phyloP scores from a whole-genome alignment of 805 yeast species.

The Yarrowia keelungensis region DNA sequence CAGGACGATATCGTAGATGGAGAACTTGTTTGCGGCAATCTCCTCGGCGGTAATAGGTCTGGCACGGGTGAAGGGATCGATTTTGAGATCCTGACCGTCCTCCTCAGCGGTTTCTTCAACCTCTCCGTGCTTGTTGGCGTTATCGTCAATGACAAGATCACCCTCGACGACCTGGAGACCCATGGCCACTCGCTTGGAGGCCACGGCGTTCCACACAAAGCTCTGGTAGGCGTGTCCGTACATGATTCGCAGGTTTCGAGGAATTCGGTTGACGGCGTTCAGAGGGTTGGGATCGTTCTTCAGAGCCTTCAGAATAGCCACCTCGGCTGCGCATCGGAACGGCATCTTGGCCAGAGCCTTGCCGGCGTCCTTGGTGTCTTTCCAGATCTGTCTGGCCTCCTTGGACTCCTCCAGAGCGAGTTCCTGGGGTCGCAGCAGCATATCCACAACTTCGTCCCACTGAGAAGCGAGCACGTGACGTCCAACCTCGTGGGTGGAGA shows the following conservation, averaged over 20 bases:
- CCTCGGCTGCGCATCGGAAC: constrained; percentile 84
- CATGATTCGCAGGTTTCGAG: constrained; percentile 90
- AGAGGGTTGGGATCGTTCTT: constrained; percentile 63
- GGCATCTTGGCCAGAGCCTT: constrained; percentile 82
- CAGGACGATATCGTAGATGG: constrained; percentile 83
- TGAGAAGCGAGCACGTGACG: constrained; percentile 69
- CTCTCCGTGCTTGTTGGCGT: constrained; percentile 47
- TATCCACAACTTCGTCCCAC: constrained; percentile 80
- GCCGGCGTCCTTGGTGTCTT: constrained; percentile 68
- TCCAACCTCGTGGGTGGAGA: constrained; percentile 90
- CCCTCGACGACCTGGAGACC: constrained; percentile 79
- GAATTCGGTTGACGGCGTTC: constrained; percentile 84
- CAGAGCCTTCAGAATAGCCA: constrained; percentile 68
- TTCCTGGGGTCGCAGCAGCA: constrained; percentile 85
- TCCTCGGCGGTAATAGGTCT: constrained; percentile 79
- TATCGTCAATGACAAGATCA: constrained; percentile 67
- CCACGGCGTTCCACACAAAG: constrained; percentile 89
- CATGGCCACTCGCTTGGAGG: constrained; percentile 75
- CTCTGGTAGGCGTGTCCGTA: constrained; percentile 98
- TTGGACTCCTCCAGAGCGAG: constrained; percentile 80
- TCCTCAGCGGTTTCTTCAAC: constrained; percentile 50
- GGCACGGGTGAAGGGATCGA: constrained; percentile 66
- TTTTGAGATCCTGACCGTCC: constrained; percentile 73
- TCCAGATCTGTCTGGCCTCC: constrained; percentile 86
- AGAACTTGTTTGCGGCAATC: constrained; percentile 60